Percentiles rank a stretch among this genome's conserved stretches.
These are phyloP conservation scores for Xylariaceae sp. DNA, from an alignment of 2,329 filamentous ascomycete species.

Conservation along the genomic window DNA sequence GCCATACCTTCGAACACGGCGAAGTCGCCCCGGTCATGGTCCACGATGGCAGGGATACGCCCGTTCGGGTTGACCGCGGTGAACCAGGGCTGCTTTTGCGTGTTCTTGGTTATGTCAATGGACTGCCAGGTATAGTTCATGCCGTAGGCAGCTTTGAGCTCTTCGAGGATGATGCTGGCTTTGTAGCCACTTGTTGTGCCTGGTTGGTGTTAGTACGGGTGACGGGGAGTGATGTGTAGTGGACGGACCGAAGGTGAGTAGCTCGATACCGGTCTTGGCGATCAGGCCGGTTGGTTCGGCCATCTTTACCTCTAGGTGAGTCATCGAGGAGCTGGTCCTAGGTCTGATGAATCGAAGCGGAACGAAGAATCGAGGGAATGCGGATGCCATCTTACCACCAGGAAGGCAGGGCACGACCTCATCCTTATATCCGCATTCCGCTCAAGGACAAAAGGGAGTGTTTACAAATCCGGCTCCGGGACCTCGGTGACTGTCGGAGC, in stretches of 20 bases:
- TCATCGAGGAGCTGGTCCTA: too few species aligned
- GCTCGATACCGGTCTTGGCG: constrained; percentile 59
- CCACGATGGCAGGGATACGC: constrained; percentile 59
- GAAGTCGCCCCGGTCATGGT: constrained; percentile 58
- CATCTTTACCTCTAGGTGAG: constrained; percentile 22
- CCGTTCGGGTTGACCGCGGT: constrained; percentile 59
- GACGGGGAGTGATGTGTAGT: not conserved
- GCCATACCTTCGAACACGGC: constrained; percentile 69
- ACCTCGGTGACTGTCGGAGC: too few species aligned
- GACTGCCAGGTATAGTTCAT: constrained; percentile 53
- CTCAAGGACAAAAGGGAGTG: too few species aligned
- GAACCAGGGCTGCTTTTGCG: constrained; percentile 65
- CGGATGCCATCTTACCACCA: too few species aligned
- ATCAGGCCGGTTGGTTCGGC: constrained; percentile 51
- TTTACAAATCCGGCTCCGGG: too few species aligned
- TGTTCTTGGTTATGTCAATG: constrained; percentile 56
- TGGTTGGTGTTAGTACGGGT: constrained; percentile 11
- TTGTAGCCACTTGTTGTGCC: constrained; percentile 53
- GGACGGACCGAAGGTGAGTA: constrained; percentile 48
- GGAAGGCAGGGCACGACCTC: too few species aligned
- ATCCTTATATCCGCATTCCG: too few species aligned
- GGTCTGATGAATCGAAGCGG: too few species aligned
- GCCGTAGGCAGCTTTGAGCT: constrained; percentile 61
- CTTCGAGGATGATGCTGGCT: constrained; percentile 57
- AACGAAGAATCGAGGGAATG: too few species aligned